Percentiles rank a stretch among this genome's conserved stretches.
Conservation (phyloP, 2,329 filamentous ascomycete genomes). For the Sporothrix inflata region DNA sequence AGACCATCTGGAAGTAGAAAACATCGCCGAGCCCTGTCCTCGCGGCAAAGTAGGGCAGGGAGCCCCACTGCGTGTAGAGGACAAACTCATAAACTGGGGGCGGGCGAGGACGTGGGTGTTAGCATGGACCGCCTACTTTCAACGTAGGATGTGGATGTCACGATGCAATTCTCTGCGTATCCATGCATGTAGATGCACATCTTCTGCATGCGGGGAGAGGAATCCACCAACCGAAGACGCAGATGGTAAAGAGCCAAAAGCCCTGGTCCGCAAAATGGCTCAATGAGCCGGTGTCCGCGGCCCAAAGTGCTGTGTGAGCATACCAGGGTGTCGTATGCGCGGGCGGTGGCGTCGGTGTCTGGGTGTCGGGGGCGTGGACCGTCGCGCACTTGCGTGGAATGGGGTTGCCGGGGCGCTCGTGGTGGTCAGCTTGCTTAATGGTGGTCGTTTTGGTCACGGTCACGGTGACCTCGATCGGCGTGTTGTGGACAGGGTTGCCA, state of each 20-base stretch:
- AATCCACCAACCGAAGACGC: constrained; percentile 38
- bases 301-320: not conserved
- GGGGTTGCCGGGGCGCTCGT: not conserved
- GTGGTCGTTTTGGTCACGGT: not conserved
- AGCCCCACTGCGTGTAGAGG: constrained; percentile 41
- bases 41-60: constrained; percentile 39
- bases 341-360: not conserved
- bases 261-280: constrained; percentile 33
- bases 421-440: not conserved
- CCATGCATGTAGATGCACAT: not conserved
- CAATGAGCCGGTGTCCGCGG: constrained; percentile 27
- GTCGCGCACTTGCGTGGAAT: not conserved
- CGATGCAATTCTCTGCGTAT: not conserved
- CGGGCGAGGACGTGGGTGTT: constrained; percentile 5
- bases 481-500: not conserved
- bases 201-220: not conserved
- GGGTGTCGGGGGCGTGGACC: not conserved
- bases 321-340: not conserved
- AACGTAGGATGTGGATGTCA: not conserved
- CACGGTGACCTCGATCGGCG: not conserved
- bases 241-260: constrained; percentile 38
- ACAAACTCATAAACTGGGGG: constrained; percentile 40
- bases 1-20: constrained; percentile 40
- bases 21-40: constrained; percentile 35
- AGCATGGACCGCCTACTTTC: not conserved